Evolutionary conservation across 2,329 filamentous ascomycete genomes (phyloP).

Genomic region (Paradendryphiella salina): DNA sequence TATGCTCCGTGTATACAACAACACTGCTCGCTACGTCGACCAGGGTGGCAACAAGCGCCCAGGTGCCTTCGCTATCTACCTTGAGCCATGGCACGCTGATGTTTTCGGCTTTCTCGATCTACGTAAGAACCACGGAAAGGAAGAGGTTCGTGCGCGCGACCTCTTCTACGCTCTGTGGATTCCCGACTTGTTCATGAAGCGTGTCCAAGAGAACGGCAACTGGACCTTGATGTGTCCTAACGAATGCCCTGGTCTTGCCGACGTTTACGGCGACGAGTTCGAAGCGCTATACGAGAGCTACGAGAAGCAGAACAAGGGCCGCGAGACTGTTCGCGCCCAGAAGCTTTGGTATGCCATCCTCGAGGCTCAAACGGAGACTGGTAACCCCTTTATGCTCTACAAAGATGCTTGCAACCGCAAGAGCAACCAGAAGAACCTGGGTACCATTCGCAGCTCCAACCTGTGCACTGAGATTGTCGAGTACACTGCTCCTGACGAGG

Average conservation of each 20-base stretch:
- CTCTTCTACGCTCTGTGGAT: slow-evolving; percentile 99
- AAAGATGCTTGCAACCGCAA: slow-evolving; percentile 98
- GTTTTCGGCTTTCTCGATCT: slow-evolving; percentile 97
- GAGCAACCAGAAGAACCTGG: slow-evolving; percentile 99
- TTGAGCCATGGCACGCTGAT: slow-evolving; percentile 98
- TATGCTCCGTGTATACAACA: slow-evolving; percentile 99
- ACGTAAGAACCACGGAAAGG: slow-evolving; percentile 99
- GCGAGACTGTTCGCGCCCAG: slow-evolving; percentile 91
- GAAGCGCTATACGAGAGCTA: slow-evolving; percentile 91
- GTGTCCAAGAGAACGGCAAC: slow-evolving; percentile 91
- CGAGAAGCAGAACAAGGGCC: slow-evolving; percentile 83
- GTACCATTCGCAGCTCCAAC: slow-evolving; percentile 97
- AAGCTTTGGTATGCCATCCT: slow-evolving; percentile 99
- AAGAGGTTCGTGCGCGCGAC: slow-evolving; percentile 94
- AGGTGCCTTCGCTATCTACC: slow-evolving; percentile 96
- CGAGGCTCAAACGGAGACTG: slow-evolving; percentile 97
- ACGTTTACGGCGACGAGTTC: slow-evolving; percentile 97
- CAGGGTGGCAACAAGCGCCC: slow-evolving; percentile 99
- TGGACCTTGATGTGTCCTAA: slow-evolving; percentile 99
- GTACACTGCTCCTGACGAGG: slow-evolving; percentile 96
- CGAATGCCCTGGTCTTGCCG: slow-evolving; percentile 90
- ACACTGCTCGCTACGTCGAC: slow-evolving; percentile 97
- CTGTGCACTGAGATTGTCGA: slow-evolving; percentile 98
- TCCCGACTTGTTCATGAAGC: slow-evolving; percentile 99
- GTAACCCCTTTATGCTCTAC: slow-evolving; percentile 99